Base-by-base conservation (phyloP, 1,284 basidiomycete genomes). In the Ganoderma lingzhi region DNA sequence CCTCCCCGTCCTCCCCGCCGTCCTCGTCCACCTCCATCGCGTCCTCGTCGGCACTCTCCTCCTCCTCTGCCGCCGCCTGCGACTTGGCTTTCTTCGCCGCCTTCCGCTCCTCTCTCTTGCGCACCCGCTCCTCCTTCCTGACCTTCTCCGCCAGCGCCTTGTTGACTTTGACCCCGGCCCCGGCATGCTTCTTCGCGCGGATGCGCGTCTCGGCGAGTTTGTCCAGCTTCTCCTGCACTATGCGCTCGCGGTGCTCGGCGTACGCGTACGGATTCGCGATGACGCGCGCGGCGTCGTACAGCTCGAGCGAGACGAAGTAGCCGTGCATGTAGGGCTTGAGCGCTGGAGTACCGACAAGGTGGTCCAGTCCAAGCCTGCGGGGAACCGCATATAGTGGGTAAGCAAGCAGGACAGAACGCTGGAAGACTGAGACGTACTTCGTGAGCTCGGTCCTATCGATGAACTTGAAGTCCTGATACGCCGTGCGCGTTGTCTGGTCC, bases 301-400 rank as follows among this genome's bases (percentile, higher is more conserved):
- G 88, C 77, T 96, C 94, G 80, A 99, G 90, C 12, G 96, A 94
- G 74, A 99, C 83, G 85, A 99, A 99, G 89, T 97, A 99, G 62
- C 98, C 98, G 82, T 99, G 98, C 97, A 99, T 99, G 84, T 99
- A 99, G 1, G 98, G 97, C 80, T 97, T 97, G 85, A 99, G 93
- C 17, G 95, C 90, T 14, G 96, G 91, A 1, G 96, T 98, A 64
- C 98, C 98, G 76, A 98, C 84, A 75, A 99, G 94, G 80, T 98
- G 95, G 74, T 96, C 93, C 80, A 99, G 83, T n/a, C 95, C 94
- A 69, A 98, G 90, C 55, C 93, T 96, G 74, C 67, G 14, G 30
- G 53, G 45, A 28, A 1, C 15, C 44, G 15, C 28, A 45, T 48
- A 30, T 37, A 30, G 15, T 30, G 4, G n/a, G 35, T 23, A 61